Base-by-base conservation (phyloP, 768 basidiomycete species). In the Tylopilus sp. region DNA sequence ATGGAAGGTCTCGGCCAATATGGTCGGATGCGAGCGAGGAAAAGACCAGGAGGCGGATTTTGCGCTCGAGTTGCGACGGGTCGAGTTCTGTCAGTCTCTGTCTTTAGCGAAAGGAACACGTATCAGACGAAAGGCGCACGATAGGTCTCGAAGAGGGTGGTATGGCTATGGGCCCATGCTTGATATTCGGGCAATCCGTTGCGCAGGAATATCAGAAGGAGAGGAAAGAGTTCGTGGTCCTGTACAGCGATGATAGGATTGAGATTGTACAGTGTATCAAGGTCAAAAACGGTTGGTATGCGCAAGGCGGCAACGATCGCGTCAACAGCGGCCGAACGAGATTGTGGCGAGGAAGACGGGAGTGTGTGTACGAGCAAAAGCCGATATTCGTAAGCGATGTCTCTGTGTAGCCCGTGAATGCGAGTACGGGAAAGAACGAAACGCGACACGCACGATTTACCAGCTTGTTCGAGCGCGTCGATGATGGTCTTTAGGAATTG, bases 261-360 rank as follows among this genome's bases (percentile, higher is more conserved):
- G 36, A 95, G 74, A 53, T 84, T 86, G 75, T 91, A 84, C 25
- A 91, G 70, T 7, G 83, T 67, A 66, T 94, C 90, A 61, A 93
- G 88, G 69, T 95, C 85, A 68, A 93, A 89, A 51, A 88, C 66
- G 13, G 72, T 70, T 3, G 86, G 83, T 33, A 84, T 73, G 30
- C 82, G 79, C 28, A 92, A 75, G 18, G 87, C 84, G 7, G 79
- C 72, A 6, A 80, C 77, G 54, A 91, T 83, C 31, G 79, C 70
- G 30, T 83, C 77, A 22, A 83, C 57, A 9, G 85, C 85, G 40
- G 81, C 84, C 4, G 71, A 44, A 51, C 78, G 71, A 17, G 80
- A 74, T 10, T 72, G 66, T 21, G 80, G 69, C 0, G 84, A 83
- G 2, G 77, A 71, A 2, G 80, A 50, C 3, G 83, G 78, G 21